phyloP scores from a whole-genome alignment of 2,329 filamentous ascomycete species.

The Paraphaeosphaeria sporulosa region DNA sequence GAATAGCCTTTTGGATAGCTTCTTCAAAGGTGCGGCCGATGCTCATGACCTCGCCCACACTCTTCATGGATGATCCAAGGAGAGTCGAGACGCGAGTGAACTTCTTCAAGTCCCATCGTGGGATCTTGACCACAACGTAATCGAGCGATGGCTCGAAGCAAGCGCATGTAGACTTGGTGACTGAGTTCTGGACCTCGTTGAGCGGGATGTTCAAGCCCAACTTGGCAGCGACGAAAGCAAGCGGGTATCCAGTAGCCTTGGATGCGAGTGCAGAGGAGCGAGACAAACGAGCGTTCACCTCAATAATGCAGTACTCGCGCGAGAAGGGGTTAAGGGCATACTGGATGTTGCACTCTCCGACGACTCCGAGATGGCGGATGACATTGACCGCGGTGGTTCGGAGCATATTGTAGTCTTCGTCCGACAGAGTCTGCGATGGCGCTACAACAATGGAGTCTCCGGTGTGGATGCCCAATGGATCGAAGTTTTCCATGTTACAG shows the following conservation, averaged over 20 bases:
- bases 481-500: conserved; percentile 99
- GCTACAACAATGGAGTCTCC: conserved; percentile 98
- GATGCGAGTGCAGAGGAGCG: conserved; percentile 94
- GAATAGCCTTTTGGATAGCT: conserved; percentile 97
- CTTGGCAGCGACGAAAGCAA: conserved; percentile 97
- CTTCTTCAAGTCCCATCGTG: conserved; percentile 98
- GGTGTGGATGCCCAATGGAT: conserved; percentile 96
- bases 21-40: conserved; percentile 97
- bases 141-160: conserved; percentile 99
- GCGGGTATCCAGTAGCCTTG: conserved; percentile 94
- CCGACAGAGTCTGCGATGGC: conserved; percentile 93
- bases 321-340: conserved; percentile 97
- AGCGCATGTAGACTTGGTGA: conserved; percentile 93
- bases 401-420: conserved; percentile 99
- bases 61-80: conserved; percentile 98
- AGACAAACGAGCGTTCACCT: conserved; percentile 96
- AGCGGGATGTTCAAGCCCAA: conserved; percentile 92
- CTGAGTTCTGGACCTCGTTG: conserved; percentile 95
- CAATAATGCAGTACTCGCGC: conserved; percentile 97
- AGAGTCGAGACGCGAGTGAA: conserved; percentile 96
- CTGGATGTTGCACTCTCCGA: conserved; percentile 99
- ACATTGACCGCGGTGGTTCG: conserved; percentile 96
- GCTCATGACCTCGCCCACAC: conserved; percentile 98
- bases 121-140: conserved; percentile 99
- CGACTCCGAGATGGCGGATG: conserved; percentile 94